Evolutionary conservation across 2,329 filamentous ascomycete species (phyloP).

Genomic region (Epichloe festucae): DNA sequence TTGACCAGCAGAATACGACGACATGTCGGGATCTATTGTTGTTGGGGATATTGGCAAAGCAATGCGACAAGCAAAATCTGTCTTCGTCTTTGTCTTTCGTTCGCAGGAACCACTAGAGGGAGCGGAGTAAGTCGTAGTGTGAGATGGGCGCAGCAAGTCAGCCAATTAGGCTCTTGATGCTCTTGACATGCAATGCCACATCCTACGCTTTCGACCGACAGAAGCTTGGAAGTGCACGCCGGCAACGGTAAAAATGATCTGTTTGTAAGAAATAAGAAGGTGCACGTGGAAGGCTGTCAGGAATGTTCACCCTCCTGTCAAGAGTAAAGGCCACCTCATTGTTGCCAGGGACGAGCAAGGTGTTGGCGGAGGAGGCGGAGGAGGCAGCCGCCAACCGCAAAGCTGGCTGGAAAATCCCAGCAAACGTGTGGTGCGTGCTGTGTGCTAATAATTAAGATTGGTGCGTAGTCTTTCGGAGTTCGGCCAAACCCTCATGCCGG

Average conservation of each 20-base stretch:
- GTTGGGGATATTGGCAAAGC: background rate
- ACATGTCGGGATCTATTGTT: constrained; percentile 15
- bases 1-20: constrained; percentile 12
- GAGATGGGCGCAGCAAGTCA: background rate
- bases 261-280: constrained; percentile 5
- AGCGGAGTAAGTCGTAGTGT: background rate
- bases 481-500: constrained; percentile 18
- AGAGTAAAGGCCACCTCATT: constrained; percentile 21
- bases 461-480: constrained; percentile 2
- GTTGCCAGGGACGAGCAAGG: constrained; percentile 3
- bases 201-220: background rate
- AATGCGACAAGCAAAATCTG: background rate
- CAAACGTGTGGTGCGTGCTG: background rate
- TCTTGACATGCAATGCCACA: constrained; percentile 1
- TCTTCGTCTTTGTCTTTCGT: background rate
- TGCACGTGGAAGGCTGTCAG: constrained; percentile 8
- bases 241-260: background rate
- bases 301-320: constrained; percentile 10
- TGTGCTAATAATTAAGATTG: background rate
- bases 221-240: background rate
- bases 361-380: background rate
- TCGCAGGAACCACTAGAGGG: background rate
- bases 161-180: background rate
- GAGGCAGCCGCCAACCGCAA: background rate
- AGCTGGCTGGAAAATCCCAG: background rate